These are phyloP conservation scores for Xylaria castorea DNA, from an alignment of 495 filamentous ascomycete genomes.

Conservation along the genomic window DNA sequence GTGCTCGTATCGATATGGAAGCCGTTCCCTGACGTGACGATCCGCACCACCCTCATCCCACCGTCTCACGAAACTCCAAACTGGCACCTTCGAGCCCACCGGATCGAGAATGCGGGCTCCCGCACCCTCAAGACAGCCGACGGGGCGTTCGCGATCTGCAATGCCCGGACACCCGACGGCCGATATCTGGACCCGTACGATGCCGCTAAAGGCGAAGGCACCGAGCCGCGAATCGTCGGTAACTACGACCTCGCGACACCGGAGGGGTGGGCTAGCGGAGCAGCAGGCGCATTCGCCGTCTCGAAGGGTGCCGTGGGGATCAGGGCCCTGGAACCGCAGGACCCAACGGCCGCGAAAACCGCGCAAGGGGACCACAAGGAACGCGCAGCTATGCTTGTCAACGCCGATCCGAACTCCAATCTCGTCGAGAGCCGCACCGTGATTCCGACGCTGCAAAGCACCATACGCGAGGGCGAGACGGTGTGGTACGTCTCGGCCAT, in stretches of 20 bases:
- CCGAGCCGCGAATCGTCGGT: conserved; percentile 57
- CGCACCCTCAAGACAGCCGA: conserved; percentile 71
- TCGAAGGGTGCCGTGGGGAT: conserved; percentile 75
- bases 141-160: conserved; percentile 73
- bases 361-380: conserved; percentile 54
- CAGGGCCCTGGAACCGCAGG: conserved; percentile 57
- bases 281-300: conserved; percentile 65
- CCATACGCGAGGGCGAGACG: conserved; percentile 50
- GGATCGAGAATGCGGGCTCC: conserved; percentile 54
- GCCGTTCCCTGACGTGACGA: conserved; percentile 68
- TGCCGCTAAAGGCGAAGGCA: conserved; percentile 50
- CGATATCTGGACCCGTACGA: conserved; percentile 63
- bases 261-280: conserved; percentile 63
- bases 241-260: conserved; percentile 61
- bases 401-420: conserved; percentile 81
- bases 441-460: conserved; percentile 68
- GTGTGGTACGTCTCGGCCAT: conserved; percentile 59
- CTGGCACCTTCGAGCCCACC: conserved; percentile 74
- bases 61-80: conserved; percentile 59
- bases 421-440: conserved; percentile 72
- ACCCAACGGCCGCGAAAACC: conserved; percentile 13
- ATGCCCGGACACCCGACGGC: conserved; percentile 63
- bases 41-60: conserved; percentile 70
- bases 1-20: conserved; percentile 72
- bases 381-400: conserved; percentile 65